Conservation (phyloP, 2,329 filamentous ascomycete species). For the Metarhizium sp. region DNA sequence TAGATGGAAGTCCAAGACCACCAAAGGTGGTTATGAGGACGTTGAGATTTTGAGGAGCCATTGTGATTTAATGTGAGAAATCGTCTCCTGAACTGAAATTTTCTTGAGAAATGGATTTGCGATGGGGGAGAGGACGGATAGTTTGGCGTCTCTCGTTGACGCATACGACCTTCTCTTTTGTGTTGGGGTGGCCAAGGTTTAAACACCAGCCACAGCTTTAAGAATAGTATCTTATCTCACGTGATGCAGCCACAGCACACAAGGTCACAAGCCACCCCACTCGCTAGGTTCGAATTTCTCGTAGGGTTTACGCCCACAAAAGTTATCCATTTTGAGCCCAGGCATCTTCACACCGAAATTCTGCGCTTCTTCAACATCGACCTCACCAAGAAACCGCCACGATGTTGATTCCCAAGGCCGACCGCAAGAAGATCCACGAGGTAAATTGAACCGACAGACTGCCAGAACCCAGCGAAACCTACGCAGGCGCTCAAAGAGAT, state of each 20-base stretch:
- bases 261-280: constrained; percentile 20
- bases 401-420: constrained; percentile 99
- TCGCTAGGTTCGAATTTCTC: constrained; percentile 23
- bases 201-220: background rate
- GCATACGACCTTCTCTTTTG: too few relatives aligned
- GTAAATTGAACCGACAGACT: constrained; percentile 23
- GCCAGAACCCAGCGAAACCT: background rate
- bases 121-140: background rate
- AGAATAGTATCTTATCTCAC: constrained; percentile 18
- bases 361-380: constrained; percentile 41
- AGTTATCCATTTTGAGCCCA: constrained; percentile 34
- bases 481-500: constrained; percentile 5
- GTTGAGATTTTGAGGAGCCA: constrained; percentile 57
- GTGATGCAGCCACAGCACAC: constrained; percentile 21
- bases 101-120: background rate
- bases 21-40: constrained; percentile 78
- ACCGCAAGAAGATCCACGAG: constrained; percentile 99
- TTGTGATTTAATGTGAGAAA: constrained; percentile 19
- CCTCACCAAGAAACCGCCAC: constrained; percentile 44
- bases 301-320: constrained; percentile 37
- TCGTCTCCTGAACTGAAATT: background rate
- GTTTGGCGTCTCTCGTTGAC: background rate
- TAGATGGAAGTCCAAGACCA: constrained; percentile 74
- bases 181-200: background rate
- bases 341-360: constrained; percentile 24